These are phyloP conservation scores for Entelexis paramagnoliae DNA, from an alignment of 1,139 yeast genomes.

Conservation along the genomic window DNA sequence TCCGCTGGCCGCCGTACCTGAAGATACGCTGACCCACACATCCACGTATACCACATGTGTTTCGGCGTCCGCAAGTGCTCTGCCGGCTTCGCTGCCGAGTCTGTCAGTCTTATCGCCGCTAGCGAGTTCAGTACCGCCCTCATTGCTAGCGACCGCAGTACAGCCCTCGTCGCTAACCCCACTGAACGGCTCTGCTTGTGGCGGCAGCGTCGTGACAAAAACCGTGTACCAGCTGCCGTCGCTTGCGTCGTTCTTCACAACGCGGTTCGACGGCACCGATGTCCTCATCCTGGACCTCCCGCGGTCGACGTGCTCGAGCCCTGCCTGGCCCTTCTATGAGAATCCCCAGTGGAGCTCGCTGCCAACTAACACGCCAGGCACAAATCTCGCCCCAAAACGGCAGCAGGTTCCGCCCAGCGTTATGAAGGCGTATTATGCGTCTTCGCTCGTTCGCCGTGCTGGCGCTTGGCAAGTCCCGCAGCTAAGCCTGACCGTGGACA, in stretches of 20 bases:
- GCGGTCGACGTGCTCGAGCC: neutral
- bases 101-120: no score
- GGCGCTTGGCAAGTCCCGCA: no score
- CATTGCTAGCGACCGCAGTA: neutral
- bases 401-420: neutral
- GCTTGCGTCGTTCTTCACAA: neutral
- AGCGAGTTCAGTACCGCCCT: neutral
- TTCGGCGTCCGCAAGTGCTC: neutral
- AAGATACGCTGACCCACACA: neutral
- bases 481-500: no score
- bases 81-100: neutral
- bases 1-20: neutral
- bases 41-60: neutral
- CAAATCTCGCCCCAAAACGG: neutral
- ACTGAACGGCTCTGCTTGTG: neutral
- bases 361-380: neutral
- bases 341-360: neutral
- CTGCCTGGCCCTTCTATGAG: conserved; percentile 13
- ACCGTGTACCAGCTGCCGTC: neutral
- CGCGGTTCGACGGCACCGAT: neutral
- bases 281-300: neutral
- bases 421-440: neutral
- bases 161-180: neutral
- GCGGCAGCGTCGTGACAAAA: neutral
- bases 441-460: neutral